Conservation (phyloP, 371 early-diverging fungal genomes). For the Apophysomyces elegans region DNA sequence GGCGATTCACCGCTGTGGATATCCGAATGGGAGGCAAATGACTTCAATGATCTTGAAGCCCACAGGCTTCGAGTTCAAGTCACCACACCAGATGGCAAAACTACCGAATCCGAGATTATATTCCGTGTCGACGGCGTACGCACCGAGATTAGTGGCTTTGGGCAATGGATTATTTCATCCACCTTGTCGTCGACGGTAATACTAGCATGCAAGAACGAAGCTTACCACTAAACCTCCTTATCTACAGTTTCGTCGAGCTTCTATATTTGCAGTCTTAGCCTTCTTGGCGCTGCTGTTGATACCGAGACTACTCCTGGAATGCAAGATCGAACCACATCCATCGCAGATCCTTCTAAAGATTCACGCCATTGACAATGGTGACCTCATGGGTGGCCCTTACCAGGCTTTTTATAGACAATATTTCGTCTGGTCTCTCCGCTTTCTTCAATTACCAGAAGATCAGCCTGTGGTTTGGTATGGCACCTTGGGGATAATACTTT, state of each 20-base stretch:
- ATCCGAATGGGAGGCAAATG: constrained; percentile 23
- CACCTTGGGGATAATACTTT: constrained; percentile 44
- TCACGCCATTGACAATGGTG: constrained; percentile 19
- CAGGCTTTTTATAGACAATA: constrained; percentile 4
- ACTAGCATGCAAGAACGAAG: not conserved
- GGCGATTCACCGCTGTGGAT: not conserved
- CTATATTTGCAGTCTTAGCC: constrained; percentile 21
- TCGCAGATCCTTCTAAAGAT: constrained; percentile 23
- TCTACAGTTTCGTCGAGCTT: constrained; percentile 26
- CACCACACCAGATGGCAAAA: constrained; percentile 52
- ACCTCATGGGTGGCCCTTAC: constrained; percentile 23
- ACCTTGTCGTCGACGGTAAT: constrained; percentile 56
- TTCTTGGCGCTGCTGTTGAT: constrained; percentile 24
- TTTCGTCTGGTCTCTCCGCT: constrained; percentile 30
- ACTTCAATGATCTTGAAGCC: constrained; percentile 57
- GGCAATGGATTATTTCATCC: constrained; percentile 76
- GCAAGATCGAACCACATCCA: constrained; percentile 7
- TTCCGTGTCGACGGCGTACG: constrained; percentile 72
- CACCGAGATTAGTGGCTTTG: constrained; percentile 64
- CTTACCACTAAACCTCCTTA: not conserved
- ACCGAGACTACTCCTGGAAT: constrained; percentile 39
- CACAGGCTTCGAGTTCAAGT: constrained; percentile 68
- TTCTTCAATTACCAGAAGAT: constrained; percentile 30
- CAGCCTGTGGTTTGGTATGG: constrained; percentile 48
- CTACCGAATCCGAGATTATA: constrained; percentile 35